Evolutionary conservation across 179 eudicot species (phyloP), one percentile per base, ranked within the genome.

Genomic region (Patellifolia procumbens): DNA sequence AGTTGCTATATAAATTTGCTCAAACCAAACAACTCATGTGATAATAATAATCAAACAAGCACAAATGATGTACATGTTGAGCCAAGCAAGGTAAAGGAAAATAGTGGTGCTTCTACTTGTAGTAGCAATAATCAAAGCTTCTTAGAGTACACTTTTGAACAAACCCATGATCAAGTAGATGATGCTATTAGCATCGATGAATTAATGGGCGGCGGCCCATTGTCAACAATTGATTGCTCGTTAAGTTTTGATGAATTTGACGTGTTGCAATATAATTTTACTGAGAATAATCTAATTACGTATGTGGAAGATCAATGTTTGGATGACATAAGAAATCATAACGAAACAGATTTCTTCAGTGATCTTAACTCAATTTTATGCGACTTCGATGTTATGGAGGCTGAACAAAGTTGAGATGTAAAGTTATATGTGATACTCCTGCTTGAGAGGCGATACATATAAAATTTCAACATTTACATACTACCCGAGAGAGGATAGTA

Each of bases 1-100:
- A 91, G 92, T 73, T 92, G 88, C 56, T 92, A 92, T 81, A 80
- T 83, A 61, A 79, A 88, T 56, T 76, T 87, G 80, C 74, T 86
- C 62, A 74, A 75, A 35, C 90, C 97, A 2, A 70, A 74, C 69
- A 51, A 28, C 22, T 62, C 78, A 16, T 70, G 66, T 29, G 39
- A 68, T 60, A 51, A 53, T 16, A 67, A 77, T 8, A 68, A 78
- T 26, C 46, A 56, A 15, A 24, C 24, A 22, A 77, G 72, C 35
- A 60, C 71, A 53, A 60, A 45, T 5, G 22, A 56, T 39, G 0
- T 5, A 39, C 9, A 39, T 48, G 43, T 68, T 2, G 62, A 63
- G 7, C 52, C 58, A 19, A 46, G 34, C 4, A 70, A 68, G 12
- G 29, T 56, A 49, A 49, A 22, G 13, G 81, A 58, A 2, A 45